A percentile compares a stretch with the other conserved stretches of the same genome.
Conservation (phyloP, 139 green algal genomes). For the Asterochloris erici region DNA sequence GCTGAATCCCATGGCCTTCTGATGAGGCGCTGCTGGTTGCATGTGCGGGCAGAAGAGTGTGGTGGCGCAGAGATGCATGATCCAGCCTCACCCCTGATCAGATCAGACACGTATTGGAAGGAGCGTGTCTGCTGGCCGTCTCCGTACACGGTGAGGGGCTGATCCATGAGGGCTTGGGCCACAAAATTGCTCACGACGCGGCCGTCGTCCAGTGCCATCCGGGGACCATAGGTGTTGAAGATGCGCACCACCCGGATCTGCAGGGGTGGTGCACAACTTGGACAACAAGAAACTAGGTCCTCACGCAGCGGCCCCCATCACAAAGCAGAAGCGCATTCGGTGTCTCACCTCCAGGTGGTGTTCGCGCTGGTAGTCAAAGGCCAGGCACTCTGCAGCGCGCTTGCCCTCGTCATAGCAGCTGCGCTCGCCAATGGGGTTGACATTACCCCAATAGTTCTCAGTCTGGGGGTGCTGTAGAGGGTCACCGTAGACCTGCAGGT, state of each 20-base stretch:
- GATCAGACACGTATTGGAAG: constrained; percentile 96
- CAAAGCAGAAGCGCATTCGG: no score
- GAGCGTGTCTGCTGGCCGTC: constrained; percentile 94
- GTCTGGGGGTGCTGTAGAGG: constrained; percentile 96
- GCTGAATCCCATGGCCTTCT: no score
- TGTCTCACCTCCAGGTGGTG: constrained; percentile 68
- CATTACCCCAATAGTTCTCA: constrained; percentile 99
- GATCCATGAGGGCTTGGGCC: constrained; percentile 73
- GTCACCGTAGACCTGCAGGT: constrained; percentile 89
- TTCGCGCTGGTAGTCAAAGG: constrained; percentile 96
- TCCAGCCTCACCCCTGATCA: constrained; percentile 55
- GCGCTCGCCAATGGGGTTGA: constrained; percentile 97
- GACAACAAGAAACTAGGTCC: no score
- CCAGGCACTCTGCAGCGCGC: constrained; percentile 93
- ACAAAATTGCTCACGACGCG: constrained; percentile 99
- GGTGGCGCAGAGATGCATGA: background rate
- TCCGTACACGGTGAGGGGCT: constrained; percentile 93
- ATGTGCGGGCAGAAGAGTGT: no score
- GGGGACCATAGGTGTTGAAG: constrained; percentile 99
- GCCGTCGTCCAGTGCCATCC: constrained; percentile 98
- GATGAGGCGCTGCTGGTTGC: no score
- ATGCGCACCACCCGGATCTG: constrained; percentile 96
- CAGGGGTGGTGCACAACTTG: background rate
- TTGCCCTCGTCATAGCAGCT: constrained; percentile 99
- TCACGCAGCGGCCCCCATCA: no score